Percentiles rank a stretch among this genome's conserved stretches.
Conservation (phyloP, 805 yeast genomes). For the Lachancea quebecensis region DNA sequence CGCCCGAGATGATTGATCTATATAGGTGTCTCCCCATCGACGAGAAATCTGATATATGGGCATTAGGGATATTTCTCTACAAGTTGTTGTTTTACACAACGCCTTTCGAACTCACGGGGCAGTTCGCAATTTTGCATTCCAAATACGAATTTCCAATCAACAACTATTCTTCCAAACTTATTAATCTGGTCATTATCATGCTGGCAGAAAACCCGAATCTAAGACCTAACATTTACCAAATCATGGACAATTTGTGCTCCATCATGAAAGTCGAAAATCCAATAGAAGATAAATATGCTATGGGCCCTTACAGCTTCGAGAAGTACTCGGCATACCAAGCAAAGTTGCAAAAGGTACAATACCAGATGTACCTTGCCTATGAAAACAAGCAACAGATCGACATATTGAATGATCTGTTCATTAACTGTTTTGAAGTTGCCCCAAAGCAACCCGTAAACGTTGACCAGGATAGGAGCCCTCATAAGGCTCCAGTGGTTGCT, state of each 20-base stretch:
- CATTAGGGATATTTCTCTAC: constrained; percentile 76
- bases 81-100: constrained; percentile 89
- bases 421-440: constrained; percentile 25
- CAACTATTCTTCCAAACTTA: constrained; percentile 60
- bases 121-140: constrained; percentile 79
- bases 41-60: constrained; percentile 84
- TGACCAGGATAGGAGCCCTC: constrained; percentile 4
- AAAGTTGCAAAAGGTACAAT: constrained; percentile 23
- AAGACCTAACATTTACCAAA: constrained; percentile 85
- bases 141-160: constrained; percentile 77
- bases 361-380: constrained; percentile 24
- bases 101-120: constrained; percentile 83
- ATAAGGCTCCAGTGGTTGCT: too few species aligned
- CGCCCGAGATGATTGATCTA: constrained; percentile 80
- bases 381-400: constrained; percentile 13
- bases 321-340: constrained; percentile 48
- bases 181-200: constrained; percentile 69
- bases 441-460: constrained; percentile 25
- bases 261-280: constrained; percentile 52
- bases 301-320: constrained; percentile 51
- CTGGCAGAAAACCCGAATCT: constrained; percentile 73
- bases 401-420: constrained; percentile 21
- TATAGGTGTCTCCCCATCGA: constrained; percentile 63
- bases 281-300: constrained; percentile 35
- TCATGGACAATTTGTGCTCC: constrained; percentile 54